Percentiles rank a stretch among this genome's conserved stretches.
These are phyloP conservation scores for Pochonia chlamydosporia DNA, from an alignment of 2,329 filamentous ascomycete species.

Conservation along the genomic window DNA sequence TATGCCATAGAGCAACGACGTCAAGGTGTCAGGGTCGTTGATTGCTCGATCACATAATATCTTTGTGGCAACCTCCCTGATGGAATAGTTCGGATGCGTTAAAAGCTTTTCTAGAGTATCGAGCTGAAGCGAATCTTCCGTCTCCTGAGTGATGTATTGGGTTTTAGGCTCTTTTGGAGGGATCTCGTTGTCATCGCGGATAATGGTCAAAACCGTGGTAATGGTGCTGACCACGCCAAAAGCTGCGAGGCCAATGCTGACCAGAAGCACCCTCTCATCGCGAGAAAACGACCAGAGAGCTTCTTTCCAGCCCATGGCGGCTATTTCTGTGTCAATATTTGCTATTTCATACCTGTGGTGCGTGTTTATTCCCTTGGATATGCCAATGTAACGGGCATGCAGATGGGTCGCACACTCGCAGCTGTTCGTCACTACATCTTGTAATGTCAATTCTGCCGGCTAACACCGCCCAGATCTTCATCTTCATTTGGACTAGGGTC, in stretches of 20 bases:
- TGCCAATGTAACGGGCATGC: not conserved
- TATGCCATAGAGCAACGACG: constrained; percentile 51
- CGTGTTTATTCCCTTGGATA: not conserved
- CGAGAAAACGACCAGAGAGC: constrained; percentile 27
- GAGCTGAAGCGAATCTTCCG: constrained; percentile 63
- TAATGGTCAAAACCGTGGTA: constrained; percentile 50
- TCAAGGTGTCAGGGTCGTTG: constrained; percentile 49
- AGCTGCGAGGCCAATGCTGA: constrained; percentile 50
- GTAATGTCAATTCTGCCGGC: constrained; percentile 12
- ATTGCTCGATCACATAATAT: constrained; percentile 52
- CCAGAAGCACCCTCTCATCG: constrained; percentile 49
- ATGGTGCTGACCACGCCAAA: constrained; percentile 54
- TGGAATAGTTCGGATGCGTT: constrained; percentile 65
- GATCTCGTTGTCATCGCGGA: constrained; percentile 61
- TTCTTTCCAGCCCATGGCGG: constrained; percentile 32
- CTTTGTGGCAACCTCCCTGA: constrained; percentile 61
- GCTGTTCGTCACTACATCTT: too few relatives aligned
- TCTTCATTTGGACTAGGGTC: constrained; percentile 3
- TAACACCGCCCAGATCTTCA: constrained; percentile 14
- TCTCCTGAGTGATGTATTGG: constrained; percentile 69
- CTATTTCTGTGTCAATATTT: not conserved
- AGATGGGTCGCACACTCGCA: too few relatives aligned
- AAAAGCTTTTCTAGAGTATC: constrained; percentile 63
- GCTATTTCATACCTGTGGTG: not conserved
- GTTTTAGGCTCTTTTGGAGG: constrained; percentile 59